phyloP scores from a whole-genome alignment of 768 basidiomycete genomes.

The Tylopilus subfusipes region DNA sequence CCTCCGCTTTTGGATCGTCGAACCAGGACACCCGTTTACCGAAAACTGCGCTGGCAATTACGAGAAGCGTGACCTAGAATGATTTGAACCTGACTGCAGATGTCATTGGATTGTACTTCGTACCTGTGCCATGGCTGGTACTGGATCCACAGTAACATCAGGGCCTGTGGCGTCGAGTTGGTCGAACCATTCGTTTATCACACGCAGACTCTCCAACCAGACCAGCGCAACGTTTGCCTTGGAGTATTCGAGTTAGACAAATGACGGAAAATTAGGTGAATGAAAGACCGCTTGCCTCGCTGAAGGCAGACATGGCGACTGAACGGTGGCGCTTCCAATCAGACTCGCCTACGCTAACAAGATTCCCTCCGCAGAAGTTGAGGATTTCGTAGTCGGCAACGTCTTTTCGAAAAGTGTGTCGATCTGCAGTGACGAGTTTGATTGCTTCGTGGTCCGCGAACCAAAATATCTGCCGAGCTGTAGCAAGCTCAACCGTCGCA shows the following conservation, averaged over 20 bases:
- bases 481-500: slow-evolving; percentile 34
- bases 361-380: slow-evolving; percentile 45
- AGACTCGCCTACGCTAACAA: slow-evolving; percentile 40
- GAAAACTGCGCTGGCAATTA: slow-evolving; percentile 42
- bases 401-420: slow-evolving; percentile 41
- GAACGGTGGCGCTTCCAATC: slow-evolving; percentile 49
- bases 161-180: slow-evolving; percentile 28
- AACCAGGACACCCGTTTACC: slow-evolving; percentile 36
- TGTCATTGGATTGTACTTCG: neutral
- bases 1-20: slow-evolving; percentile 26
- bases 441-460: slow-evolving; percentile 43
- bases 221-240: slow-evolving; percentile 48
- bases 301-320: slow-evolving; percentile 48
- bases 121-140: slow-evolving; percentile 15
- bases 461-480: slow-evolving; percentile 36
- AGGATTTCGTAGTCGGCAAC: slow-evolving; percentile 37
- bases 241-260: neutral
- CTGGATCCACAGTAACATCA: slow-evolving; percentile 21
- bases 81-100: neutral
- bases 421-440: slow-evolving; percentile 32
- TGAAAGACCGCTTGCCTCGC: slow-evolving; percentile 33
- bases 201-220: slow-evolving; percentile 43
- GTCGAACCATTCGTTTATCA: slow-evolving; percentile 42
- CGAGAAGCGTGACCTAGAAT: slow-evolving; percentile 34
- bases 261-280: neutral